These are phyloP conservation scores for Exsudoporus frostii DNA, from an alignment of 768 basidiomycete genomes.

Conservation along the genomic window DNA sequence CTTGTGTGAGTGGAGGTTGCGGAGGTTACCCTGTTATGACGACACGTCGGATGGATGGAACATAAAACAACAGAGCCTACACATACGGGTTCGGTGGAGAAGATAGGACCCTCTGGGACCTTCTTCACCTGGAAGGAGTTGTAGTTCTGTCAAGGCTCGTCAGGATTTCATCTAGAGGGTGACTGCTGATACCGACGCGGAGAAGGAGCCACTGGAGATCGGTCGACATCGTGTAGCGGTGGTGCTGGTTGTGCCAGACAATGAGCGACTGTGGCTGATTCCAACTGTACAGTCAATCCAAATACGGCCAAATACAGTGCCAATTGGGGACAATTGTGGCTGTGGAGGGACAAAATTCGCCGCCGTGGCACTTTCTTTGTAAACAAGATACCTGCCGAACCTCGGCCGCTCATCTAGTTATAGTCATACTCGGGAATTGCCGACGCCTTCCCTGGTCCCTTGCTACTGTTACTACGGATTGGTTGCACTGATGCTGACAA, in stretches of 20 bases:
- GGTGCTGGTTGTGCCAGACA: constrained; percentile 14
- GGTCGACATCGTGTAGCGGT: constrained; percentile 62
- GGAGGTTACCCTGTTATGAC: constrained; percentile 69
- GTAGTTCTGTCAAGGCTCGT: constrained; percentile 50
- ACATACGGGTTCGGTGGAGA: constrained; percentile 83
- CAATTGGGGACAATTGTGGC: too few species aligned
- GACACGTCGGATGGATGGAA: constrained; percentile 4
- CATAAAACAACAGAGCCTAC: background rate
- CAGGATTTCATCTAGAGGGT: background rate
- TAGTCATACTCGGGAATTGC: background rate
- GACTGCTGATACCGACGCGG: constrained; percentile 55
- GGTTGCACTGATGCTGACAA: too few species aligned
- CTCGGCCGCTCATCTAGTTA: too few species aligned
- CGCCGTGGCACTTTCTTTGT: too few species aligned
- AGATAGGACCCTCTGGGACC: constrained; percentile 65
- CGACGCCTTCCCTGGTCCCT: too few species aligned
- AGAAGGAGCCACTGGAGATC: constrained; percentile 94
- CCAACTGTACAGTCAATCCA: constrained; percentile 31
- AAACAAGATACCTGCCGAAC: too few species aligned
- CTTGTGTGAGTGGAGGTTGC: constrained; percentile 88
- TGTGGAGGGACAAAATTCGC: too few species aligned
- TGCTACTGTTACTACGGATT: too few species aligned
- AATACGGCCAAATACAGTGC: constrained; percentile 23
- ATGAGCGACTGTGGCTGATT: constrained; percentile 30
- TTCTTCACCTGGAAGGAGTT: constrained; percentile 87